Evolutionary conservation across 1,284 basidiomycete species (phyloP).

Genomic region (Ceratobasidium theobromae): DNA sequence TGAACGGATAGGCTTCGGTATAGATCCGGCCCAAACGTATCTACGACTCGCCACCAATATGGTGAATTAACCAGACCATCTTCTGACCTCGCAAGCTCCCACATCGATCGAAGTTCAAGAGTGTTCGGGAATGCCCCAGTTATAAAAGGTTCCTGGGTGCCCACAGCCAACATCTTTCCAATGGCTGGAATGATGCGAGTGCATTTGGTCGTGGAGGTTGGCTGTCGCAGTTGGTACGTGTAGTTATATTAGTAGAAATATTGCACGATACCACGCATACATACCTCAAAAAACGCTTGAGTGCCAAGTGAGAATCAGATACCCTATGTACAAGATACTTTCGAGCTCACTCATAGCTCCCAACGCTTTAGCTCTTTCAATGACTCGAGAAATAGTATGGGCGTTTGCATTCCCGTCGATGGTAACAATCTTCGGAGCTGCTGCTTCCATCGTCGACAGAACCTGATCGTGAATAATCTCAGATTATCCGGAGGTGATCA

Average conservation of each 20-base stretch:
- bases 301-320: slow-evolving; percentile 57
- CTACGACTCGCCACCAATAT: slow-evolving; percentile 65
- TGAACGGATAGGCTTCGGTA: slow-evolving; percentile 64
- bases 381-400: slow-evolving; percentile 54
- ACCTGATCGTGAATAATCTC: background rate
- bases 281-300: slow-evolving; percentile 19
- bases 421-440: slow-evolving; percentile 63
- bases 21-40: slow-evolving; percentile 62
- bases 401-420: slow-evolving; percentile 81
- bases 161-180: slow-evolving; percentile 36
- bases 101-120: slow-evolving; percentile 70
- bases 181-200: slow-evolving; percentile 68
- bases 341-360: slow-evolving; percentile 9
- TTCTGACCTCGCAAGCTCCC: slow-evolving; percentile 43
- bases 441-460: slow-evolving; percentile 46
- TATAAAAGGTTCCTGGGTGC: slow-evolving; percentile 43
- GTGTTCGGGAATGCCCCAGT: slow-evolving; percentile 78
- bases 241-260: background rate
- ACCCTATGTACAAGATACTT: slow-evolving; percentile 46
- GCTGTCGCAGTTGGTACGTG: slow-evolving; percentile 48
- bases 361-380: slow-evolving; percentile 42
- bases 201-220: slow-evolving; percentile 84
- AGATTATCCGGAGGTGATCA: background rate
- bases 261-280: slow-evolving; percentile 45
- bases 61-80: slow-evolving; percentile 34